Percentiles rank a stretch among this genome's conserved stretches.
These are phyloP conservation scores for Leucocoprinus sp. DNA, from an alignment of 768 basidiomycete species.

Conservation along the genomic window DNA sequence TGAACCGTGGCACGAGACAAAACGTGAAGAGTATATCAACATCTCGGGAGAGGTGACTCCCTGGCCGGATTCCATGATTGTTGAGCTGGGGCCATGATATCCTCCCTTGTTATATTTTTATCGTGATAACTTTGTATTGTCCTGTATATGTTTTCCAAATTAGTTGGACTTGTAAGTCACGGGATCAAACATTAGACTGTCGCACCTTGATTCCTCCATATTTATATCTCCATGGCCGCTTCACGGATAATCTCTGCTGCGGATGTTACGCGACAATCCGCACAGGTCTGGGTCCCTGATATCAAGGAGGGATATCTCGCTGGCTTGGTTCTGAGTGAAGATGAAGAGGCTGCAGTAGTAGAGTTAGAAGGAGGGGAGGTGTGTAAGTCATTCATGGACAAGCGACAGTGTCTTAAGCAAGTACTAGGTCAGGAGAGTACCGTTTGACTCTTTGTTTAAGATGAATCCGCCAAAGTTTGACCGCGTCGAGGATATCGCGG, in stretches of 20 bases:
- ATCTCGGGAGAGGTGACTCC: slow-evolving; percentile 29
- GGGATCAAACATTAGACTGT: slow-evolving; percentile 9
- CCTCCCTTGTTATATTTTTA: background rate
- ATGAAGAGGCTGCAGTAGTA: slow-evolving; percentile 74
- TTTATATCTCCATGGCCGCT: slow-evolving; percentile 32
- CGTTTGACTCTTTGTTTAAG: slow-evolving; percentile 78
- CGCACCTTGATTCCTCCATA: background rate
- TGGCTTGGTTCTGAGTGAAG: slow-evolving; percentile 87
- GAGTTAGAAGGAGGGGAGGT: slow-evolving; percentile 86
- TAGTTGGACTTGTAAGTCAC: slow-evolving; percentile 13
- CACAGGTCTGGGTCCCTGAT: slow-evolving; percentile 95
- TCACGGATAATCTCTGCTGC: slow-evolving; percentile 42
- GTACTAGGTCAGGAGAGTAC: slow-evolving; percentile 38
- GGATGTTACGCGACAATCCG: slow-evolving; percentile 78
- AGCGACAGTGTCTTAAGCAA: background rate
- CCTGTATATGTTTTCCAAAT: no score
- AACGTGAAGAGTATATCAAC: slow-evolving; percentile 27
- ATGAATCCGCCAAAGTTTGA: slow-evolving; percentile 99
- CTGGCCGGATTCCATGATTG: slow-evolving; percentile 36
- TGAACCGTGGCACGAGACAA: slow-evolving; percentile 25
- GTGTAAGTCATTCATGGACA: slow-evolving; percentile 16
- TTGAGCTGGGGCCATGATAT: slow-evolving; percentile 11
- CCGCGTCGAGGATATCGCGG: slow-evolving; percentile 95
- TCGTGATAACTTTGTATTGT: no score
- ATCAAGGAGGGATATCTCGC: slow-evolving; percentile 87